phyloP scores from a whole-genome alignment of 208 protist species.

The Trypanosoma cruzi region DNA sequence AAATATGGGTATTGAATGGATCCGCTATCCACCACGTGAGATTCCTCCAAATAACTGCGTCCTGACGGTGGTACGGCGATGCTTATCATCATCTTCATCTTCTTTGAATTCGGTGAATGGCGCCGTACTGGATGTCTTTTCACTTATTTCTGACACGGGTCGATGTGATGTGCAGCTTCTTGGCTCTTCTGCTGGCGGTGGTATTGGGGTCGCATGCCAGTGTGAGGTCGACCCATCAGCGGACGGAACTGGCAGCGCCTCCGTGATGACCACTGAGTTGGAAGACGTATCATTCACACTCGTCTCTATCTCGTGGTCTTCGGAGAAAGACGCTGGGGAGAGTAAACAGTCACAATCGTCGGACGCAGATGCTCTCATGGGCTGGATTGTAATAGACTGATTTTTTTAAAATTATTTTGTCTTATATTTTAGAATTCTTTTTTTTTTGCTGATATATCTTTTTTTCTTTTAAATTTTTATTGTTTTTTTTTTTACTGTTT shows the following conservation, averaged over 20 bases:
- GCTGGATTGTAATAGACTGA: conserved; percentile 5
- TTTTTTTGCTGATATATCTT: neutral
- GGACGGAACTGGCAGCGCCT: conserved; percentile 3
- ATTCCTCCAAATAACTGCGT: conserved; percentile 29
- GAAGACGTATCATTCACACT: conserved; percentile 12
- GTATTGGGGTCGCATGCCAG: conserved; percentile 1
- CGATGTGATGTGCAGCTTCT: conserved; percentile 10
- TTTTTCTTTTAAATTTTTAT: neutral
- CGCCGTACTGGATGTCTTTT: conserved; percentile 9
- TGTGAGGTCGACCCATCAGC: conserved; percentile 1
- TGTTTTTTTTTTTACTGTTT: conserved; percentile 8
- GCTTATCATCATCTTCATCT: neutral
- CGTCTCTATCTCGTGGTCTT: conserved; percentile 16
- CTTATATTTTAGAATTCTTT: no score
- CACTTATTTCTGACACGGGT: conserved; percentile 10
- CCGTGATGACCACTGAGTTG: conserved; percentile 5
- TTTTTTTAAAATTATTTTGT: no score
- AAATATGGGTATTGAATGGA: conserved; percentile 29
- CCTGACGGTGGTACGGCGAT: conserved; percentile 12
- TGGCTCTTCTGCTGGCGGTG: neutral
- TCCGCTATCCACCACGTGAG: conserved; percentile 48
- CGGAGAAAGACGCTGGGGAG: neutral
- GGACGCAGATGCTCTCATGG: neutral
- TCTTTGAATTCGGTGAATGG: neutral
- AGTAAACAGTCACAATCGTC: neutral